phyloP scores from a whole-genome alignment of 2,329 filamentous ascomycete genomes.

The Claviceps arundinis region DNA sequence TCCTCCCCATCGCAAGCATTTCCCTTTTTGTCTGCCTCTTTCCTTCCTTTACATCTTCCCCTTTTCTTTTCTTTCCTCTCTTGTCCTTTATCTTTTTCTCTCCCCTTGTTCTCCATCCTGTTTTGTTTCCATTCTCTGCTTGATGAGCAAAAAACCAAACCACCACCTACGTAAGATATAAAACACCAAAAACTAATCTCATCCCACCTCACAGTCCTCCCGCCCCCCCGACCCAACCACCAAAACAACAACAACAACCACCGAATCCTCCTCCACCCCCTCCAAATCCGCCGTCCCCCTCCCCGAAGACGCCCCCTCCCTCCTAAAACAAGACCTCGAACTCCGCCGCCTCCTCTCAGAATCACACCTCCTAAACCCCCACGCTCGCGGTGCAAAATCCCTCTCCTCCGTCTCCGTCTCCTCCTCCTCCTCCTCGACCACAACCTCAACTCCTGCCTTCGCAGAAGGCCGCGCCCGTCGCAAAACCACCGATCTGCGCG shows the following conservation, averaged over 20 bases:
- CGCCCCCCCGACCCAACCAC: slow-evolving; percentile 28
- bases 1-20: neutral
- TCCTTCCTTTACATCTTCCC: neutral
- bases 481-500: slow-evolving; percentile 70
- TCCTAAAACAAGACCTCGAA: slow-evolving; percentile 83
- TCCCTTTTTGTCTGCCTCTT: neutral
- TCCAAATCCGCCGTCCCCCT: slow-evolving; percentile 23
- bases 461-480: slow-evolving; percentile 58
- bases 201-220: slow-evolving; percentile 26
- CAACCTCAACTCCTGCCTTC: slow-evolving; percentile 16
- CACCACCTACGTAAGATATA: neutral
- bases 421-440: neutral
- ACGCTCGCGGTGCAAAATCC: slow-evolving; percentile 32
- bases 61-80: neutral
- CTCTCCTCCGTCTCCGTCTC: slow-evolving; percentile 27
- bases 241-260: neutral
- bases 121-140: neutral
- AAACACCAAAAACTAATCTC: neutral
- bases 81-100: neutral
- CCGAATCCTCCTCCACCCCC: slow-evolving; percentile 11
- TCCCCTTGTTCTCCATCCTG: neutral
- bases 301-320: slow-evolving; percentile 47
- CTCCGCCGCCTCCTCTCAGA: slow-evolving; percentile 83
- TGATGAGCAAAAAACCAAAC: neutral
- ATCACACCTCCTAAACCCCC: slow-evolving; percentile 62